These are phyloP conservation scores for Coniella vitis DNA, from an alignment of 2,329 filamentous ascomycete genomes.

Conservation along the genomic window DNA sequence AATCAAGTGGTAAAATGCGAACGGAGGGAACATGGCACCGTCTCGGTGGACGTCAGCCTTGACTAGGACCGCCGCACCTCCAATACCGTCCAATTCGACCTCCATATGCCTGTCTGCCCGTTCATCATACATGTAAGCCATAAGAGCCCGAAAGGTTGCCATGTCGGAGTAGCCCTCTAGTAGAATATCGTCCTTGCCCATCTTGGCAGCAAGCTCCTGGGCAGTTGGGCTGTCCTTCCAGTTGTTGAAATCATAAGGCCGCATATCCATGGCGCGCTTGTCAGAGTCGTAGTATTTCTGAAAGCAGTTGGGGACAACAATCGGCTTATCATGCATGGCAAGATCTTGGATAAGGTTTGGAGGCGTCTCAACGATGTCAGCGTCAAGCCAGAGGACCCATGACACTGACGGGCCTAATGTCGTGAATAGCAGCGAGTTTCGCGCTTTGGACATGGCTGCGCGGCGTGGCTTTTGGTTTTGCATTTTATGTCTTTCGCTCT, in stretches of 20 bases:
- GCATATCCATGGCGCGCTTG: slow-evolving; percentile 62
- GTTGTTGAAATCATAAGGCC: slow-evolving; percentile 94
- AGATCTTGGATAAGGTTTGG: slow-evolving; percentile 83
- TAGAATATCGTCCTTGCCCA: slow-evolving; percentile 88
- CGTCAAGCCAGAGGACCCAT: slow-evolving; percentile 95
- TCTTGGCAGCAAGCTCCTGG: slow-evolving; percentile 63
- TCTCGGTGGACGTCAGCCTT: slow-evolving; percentile 96
- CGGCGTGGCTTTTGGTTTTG: slow-evolving; percentile 80
- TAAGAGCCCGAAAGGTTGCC: slow-evolving; percentile 83
- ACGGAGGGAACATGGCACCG: slow-evolving; percentile 96
- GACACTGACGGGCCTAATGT: slow-evolving; percentile 85
- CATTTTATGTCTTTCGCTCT: slow-evolving; percentile 86
- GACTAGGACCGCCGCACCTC: slow-evolving; percentile 84
- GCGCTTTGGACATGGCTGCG: slow-evolving; percentile 84
- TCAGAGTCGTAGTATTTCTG: slow-evolving; percentile 71
- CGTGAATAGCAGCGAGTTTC: slow-evolving; percentile 92
- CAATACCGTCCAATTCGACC: slow-evolving; percentile 83
- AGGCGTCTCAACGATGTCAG: slow-evolving; percentile 86
- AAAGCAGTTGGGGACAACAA: slow-evolving; percentile 94
- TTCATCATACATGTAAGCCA: slow-evolving; percentile 70
- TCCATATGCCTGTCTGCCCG: slow-evolving; percentile 52
- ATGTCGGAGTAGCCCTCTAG: slow-evolving; percentile 91
- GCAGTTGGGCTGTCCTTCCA: slow-evolving; percentile 89
- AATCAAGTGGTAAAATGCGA: slow-evolving; percentile 92
- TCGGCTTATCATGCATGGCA: slow-evolving; percentile 76